Evolutionary conservation across 75 land plant genomes (phyloP), one percentile per base, ranked within the genome.

Genomic region (Cupressus sempervirens): DNA sequence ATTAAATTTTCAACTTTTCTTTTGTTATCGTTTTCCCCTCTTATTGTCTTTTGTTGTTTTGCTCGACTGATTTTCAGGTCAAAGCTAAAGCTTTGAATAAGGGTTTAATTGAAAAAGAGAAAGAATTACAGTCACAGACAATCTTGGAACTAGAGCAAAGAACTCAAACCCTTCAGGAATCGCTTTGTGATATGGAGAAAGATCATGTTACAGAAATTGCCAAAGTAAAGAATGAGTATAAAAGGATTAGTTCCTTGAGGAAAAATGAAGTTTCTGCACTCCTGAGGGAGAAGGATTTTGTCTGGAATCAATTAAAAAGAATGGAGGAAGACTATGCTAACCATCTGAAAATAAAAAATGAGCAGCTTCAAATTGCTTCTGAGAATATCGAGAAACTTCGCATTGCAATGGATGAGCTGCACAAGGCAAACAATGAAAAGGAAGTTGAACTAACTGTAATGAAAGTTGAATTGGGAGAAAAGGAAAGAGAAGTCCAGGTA

Each of bases 301-400:
- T 91, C 3, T 93, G 97, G 97, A 89, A 95, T 72, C 97, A 95
- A 84, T 87, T 88, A 40, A 90, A 91, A 13, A 84, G 81, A 50
- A 85, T 95, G 94, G 97, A 95, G 70, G 90, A 56, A 50, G 88
- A 90, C 20, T 90, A 83, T 54, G 73, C 70, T 9, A 65, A 53
- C 56, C 87, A 88, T 38, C 82, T 92, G 50, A 90, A 86, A 50
- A 65, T 75, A 3, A 91, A 91, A 83, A 13, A 18, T 50, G 56
- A 67, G 26, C 91, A 92, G 82, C 84, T 91, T 48, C 87, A 86
- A 32, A 53, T 80, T 38, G 91, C 90, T 79, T 82, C 84, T 53
- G 88, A 84, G 52, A 87, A 86, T 18, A 82, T 90, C 14, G 76
- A 83, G 56, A 85, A 79, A 29, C 91, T 94, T 83, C 73, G 84